Conservation (phyloP, 352 stramenopile species). For the Thalassiosira mediterranea region DNA sequence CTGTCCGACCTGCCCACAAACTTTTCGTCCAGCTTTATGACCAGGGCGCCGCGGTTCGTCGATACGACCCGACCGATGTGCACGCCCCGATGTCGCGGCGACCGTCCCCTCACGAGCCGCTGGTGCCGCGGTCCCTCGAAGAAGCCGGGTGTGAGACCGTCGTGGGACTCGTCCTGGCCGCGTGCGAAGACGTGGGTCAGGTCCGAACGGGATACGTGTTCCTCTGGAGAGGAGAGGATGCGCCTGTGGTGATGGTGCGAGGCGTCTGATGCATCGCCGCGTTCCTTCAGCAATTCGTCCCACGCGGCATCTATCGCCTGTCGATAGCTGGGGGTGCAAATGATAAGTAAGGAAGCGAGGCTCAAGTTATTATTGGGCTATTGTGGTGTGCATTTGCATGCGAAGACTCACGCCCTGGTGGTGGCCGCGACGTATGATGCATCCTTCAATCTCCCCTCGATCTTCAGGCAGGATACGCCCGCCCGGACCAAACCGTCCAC, state of each 20-base stretch:
- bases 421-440: constrained; percentile 78
- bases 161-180: constrained; percentile 70
- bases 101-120: constrained; percentile 65
- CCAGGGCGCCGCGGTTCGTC: constrained; percentile 29
- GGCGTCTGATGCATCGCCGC: not conserved
- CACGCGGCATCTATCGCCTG: constrained; percentile 76
- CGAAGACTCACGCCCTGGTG: constrained; percentile 59
- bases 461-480: constrained; percentile 80
- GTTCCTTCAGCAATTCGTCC: constrained; percentile 46
- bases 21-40: constrained; percentile 48
- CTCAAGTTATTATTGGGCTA: too few species aligned
- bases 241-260: constrained; percentile 7
- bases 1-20: not conserved
- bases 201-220: constrained; percentile 58
- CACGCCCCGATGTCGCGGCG: constrained; percentile 73
- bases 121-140: constrained; percentile 76
- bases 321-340: constrained; percentile 53
- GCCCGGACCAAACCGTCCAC: constrained; percentile 65
- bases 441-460: constrained; percentile 83
- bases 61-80: constrained; percentile 69
- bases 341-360: not conserved
- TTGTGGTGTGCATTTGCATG: too few species aligned
- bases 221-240: constrained; percentile 41
- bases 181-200: constrained; percentile 75
- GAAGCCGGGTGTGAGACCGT: constrained; percentile 75